Evolutionary conservation across 371 early-diverging fungal genomes (phyloP).

Genomic region (Mucor velutinosus): DNA sequence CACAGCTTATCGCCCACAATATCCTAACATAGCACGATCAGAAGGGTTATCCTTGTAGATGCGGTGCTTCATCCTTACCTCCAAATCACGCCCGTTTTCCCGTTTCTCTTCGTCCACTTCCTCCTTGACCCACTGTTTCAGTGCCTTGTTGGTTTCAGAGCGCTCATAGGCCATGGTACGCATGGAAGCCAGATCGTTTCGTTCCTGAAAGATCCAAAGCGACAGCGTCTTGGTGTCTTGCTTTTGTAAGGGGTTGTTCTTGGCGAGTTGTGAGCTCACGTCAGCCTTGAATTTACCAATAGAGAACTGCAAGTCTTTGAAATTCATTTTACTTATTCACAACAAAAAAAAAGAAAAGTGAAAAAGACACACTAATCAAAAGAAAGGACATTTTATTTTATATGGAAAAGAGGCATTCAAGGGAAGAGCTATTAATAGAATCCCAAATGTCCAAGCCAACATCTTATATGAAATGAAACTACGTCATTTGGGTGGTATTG

Average conservation of each 20-base stretch:
- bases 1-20: constrained; percentile 39
- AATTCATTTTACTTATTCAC: constrained; percentile 32
- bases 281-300: constrained; percentile 44
- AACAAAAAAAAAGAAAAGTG: not conserved
- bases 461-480: not conserved
- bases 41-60: too few relatives aligned
- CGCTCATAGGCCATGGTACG: constrained; percentile 39
- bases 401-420: not conserved
- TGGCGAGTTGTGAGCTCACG: constrained; percentile 44
- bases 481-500: not conserved
- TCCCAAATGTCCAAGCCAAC: not conserved
- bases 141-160: constrained; percentile 33
- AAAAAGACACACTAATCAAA: not conserved
- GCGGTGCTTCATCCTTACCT: constrained; percentile 19
- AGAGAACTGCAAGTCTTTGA: constrained; percentile 49
- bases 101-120: constrained; percentile 25
- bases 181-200: constrained; percentile 40
- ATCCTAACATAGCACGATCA: constrained; percentile 22
- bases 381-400: not conserved
- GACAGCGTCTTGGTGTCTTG: constrained; percentile 45
- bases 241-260: constrained; percentile 47
- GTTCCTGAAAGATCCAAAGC: constrained; percentile 49
- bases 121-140: constrained; percentile 41
- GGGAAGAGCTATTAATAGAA: not conserved
- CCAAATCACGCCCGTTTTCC: constrained; percentile 36